Conservation (phyloP, 148 eudicot genomes). For the Dianthus caryophyllus region DNA sequence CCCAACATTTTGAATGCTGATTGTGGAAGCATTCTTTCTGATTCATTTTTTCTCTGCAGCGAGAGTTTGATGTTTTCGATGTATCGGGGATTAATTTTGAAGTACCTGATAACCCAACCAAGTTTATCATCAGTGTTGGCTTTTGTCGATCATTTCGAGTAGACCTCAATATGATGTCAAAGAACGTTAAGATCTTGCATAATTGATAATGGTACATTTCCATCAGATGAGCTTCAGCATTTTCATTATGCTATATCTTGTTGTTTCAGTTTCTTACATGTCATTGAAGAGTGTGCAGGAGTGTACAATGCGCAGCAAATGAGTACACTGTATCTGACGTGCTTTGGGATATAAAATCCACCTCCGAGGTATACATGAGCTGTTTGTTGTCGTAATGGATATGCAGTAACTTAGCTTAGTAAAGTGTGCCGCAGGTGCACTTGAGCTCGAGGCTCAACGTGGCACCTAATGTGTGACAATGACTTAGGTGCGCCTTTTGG, state of each 20-base stretch:
- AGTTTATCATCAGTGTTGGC: background rate
- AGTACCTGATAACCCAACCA: background rate
- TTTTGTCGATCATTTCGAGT: constrained; percentile 1
- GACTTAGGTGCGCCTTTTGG: no score
- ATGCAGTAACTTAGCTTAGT: background rate
- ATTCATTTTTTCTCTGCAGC: constrained; percentile 2
- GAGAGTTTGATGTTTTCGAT: background rate
- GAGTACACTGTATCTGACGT: background rate
- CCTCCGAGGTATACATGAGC: background rate
- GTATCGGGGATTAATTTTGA: background rate
- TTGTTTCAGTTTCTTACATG: constrained; percentile 3
- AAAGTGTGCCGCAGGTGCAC: no score
- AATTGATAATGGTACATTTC: background rate
- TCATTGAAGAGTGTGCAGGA: constrained; percentile 6
- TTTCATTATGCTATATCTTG: background rate
- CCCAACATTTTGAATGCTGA: constrained; percentile 10
- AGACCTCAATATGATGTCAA: background rate
- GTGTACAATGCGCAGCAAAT: background rate
- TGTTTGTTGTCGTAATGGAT: background rate
- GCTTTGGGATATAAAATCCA: background rate
- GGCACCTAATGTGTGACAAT: no score
- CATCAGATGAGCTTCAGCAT: background rate
- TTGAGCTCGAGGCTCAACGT: no score
- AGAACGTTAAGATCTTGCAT: background rate
- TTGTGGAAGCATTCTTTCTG: background rate